phyloP scores from a whole-genome alignment of 352 stramenopile genomes.

The Phytophthora fragariaefolia region DNA sequence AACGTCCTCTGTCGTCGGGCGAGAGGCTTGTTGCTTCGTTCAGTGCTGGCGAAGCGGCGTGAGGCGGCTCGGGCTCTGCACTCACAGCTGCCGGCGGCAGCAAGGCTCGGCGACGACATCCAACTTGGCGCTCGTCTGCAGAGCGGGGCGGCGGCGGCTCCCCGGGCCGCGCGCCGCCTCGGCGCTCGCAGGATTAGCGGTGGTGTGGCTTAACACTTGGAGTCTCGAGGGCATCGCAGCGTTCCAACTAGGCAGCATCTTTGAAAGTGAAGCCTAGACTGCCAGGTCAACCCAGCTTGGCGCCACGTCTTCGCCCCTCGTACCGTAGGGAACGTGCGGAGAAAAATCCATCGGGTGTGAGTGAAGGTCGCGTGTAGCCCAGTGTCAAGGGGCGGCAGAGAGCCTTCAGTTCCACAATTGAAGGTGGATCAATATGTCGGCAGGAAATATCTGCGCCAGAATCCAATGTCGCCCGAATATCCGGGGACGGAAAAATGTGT shows the following conservation, averaged over 20 bases:
- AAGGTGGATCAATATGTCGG: no score
- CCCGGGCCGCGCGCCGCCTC: slow-evolving; percentile 29
- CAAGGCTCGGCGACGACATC: slow-evolving; percentile 30
- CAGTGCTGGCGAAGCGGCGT: slow-evolving; percentile 24
- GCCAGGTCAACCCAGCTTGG: slow-evolving; percentile 25
- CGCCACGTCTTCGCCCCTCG: slow-evolving; percentile 7
- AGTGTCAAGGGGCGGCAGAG: not conserved
- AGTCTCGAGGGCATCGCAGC: slow-evolving; percentile 17
- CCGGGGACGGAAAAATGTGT: not conserved
- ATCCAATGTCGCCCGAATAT: no score
- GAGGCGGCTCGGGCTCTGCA: slow-evolving; percentile 30
- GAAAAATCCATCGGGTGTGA: slow-evolving; percentile 28
- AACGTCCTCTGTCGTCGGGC: slow-evolving; percentile 33
- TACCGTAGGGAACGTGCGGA: slow-evolving; percentile 26
- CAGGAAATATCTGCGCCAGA: no score
- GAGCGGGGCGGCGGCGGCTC: slow-evolving; percentile 26
- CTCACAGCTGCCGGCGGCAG: slow-evolving; percentile 28
- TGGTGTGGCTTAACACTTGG: slow-evolving; percentile 23
- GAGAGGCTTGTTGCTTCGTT: slow-evolving; percentile 29
- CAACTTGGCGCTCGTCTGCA: slow-evolving; percentile 37
- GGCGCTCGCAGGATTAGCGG: slow-evolving; percentile 27
- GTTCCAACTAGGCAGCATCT: slow-evolving; percentile 24
- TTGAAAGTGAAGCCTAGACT: slow-evolving; percentile 34
- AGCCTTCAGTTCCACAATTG: no score
- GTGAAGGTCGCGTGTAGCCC: not conserved